Evolutionary conservation across 441 rosid genomes (phyloP), one percentile per base, ranked within the genome.

Genomic region (Euphorbia corollata): DNA sequence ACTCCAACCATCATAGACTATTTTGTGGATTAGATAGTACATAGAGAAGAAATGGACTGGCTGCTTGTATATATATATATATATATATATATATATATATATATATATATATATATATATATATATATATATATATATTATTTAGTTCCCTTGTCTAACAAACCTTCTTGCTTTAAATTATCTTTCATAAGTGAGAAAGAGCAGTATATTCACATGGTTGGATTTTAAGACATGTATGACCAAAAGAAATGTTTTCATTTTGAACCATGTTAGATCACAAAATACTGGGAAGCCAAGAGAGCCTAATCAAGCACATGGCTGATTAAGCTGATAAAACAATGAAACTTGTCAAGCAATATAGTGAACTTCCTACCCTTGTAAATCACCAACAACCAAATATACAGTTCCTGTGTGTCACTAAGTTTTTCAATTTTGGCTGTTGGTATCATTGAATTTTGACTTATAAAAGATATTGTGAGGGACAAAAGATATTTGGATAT

Each of bases 371-470:
- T 39, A 39, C 23, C 24, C 62, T 39, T 43, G 18, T 23, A 57
- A 66, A 67, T 57, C 63, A 67, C 63, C 70, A 67, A 58, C 70
- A n/a, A 58, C 63, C 64, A 58, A 57, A 59, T 67, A 43, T 45
- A 58, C 18, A 67, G 55, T 43, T 43, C 8, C 51, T 27, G 43
- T n/a, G 56, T 24, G 43, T 58, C 45, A 67, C 45, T 53, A 41
- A 15, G 47, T 30, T 54, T 30, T 62, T 55, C 15, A 24, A 55
- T 68, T 48, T n/a, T 23, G 23, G 59, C 45, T 32, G 8, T 59
- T 68, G 34, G 48, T 53, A 76, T 78, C 64, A 75, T 71, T 68
- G 47, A 59, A 27, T 24, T 63, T 79, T 75, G 79, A 75, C 76
- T 53, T 15, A 64, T 61, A 50, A 61, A 41, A 23, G 62, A 71